Evolutionary conservation across 495 filamentous ascomycete species (phyloP).

Genomic region (Neurospora tetrasperma): DNA sequence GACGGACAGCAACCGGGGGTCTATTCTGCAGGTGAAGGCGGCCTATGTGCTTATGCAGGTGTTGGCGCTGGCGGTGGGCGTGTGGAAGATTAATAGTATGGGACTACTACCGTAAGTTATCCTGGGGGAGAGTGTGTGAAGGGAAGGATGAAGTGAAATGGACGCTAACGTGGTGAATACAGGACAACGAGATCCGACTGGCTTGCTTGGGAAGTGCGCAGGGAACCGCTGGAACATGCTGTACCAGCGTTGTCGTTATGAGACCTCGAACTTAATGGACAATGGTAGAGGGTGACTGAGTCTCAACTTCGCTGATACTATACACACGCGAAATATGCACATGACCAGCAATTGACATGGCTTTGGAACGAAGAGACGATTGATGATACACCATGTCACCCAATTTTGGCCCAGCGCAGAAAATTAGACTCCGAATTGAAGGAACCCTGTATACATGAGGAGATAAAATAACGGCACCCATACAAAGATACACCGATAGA

Average conservation of each 20-base stretch:
- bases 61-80: constrained; percentile 66
- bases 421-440: no score
- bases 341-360: no score
- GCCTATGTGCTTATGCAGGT: constrained; percentile 84
- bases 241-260: constrained; percentile 40
- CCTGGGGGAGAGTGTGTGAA: neutral
- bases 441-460: no score
- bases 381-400: no score
- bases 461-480: no score
- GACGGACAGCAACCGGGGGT: constrained; percentile 61
- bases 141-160: no score
- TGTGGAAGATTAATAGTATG: constrained; percentile 98
- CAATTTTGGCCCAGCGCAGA: no score
- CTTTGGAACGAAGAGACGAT: no score
- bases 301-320: neutral
- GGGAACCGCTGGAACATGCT: constrained; percentile 65
- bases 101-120: constrained; percentile 69
- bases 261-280: no score
- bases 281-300: neutral
- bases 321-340: neutral
- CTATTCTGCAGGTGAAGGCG: constrained; percentile 69
- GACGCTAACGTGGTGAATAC: constrained; percentile 1
- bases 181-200: constrained; percentile 92
- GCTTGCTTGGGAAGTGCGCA: constrained; percentile 84
- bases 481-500: no score